Base-by-base conservation (phyloP, 2,329 filamentous ascomycete genomes). In the Arthroderma sp. region DNA sequence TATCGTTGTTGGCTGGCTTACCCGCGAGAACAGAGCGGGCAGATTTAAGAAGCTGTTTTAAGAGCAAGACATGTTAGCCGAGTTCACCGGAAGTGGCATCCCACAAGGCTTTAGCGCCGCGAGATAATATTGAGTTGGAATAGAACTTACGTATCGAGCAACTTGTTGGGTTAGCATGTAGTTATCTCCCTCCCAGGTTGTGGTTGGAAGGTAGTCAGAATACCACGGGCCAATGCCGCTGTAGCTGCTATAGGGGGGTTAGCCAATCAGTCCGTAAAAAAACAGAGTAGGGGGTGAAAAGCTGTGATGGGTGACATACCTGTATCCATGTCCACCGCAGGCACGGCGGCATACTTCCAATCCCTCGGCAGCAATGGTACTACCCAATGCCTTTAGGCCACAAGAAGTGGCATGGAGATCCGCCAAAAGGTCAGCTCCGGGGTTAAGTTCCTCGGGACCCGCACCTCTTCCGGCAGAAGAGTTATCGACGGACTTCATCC, bases 91-190 rank as follows among this genome's bases (percentile, higher is more conserved):
- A 22, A 22, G 15, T 22, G 15, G 15, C 15, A 22, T 22, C 15
- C 15, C 15, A 22, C 15, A 22, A 22, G 15, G 15, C 15, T 22
- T 22, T 22, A 22, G 15, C 15, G 10, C 5, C 5, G 30, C 28
- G 9, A 2, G n/a, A 9, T 11, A 28, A 4, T 27, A 36, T 31
- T 11, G 38, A 22, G 7, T 3, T 4, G 1, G 22, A 41, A 31
- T 29, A 22, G 15, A 30, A 64, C 69, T 61, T 64, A 74, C 68
- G 56, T 86, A 86, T 47, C 82, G 75, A 2, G 80, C 80, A 2
- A 86, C 82, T 65, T 87, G 83, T 61, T 87, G 83, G 6, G 81
- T 84, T 48, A 87, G 69, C 82, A 87, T 86, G 68, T 83, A 86
- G 68, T 85, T 86, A 66, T 86, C 83, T 38, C 83, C 83, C 59